Base-by-base conservation (phyloP, 306 rosid genomes). In the Fragaria nilgerrensis region DNA sequence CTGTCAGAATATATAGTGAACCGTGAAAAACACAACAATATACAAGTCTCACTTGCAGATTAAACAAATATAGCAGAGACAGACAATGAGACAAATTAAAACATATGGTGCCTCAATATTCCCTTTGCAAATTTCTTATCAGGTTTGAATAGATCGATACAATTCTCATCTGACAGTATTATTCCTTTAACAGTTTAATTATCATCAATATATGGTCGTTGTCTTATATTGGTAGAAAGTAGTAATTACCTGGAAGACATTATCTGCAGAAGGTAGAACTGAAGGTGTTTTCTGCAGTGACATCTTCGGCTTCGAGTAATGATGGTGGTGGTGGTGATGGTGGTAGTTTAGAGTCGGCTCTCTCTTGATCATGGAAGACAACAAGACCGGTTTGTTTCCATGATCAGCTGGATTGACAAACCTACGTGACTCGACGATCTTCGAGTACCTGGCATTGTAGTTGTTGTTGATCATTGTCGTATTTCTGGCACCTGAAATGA, bases 231-330 rank as follows among this genome's bases (percentile, higher is more conserved):
- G 23, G 25, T 49, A 15, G 20, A 25, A 25, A 65, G 27, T 48
- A 23, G 16, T 37, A 37, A 23, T 86, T 68, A 91, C 96, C 93
- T 91, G 96, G 82, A 89, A 89, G 45, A 78, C 87, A 75, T 80
- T 74, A 71, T 87, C 85, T 8, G 74, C 16, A n/a, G 86, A 73
- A 58, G 71, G 55, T 27, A 62, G 39, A 2, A 15, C 41, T 29
- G 78, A 16, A 3, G 63, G 66, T 22, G 74, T 61, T 82, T 85
- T 84, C 39, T 84, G 88, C 80, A 63, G 22, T 63, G 68, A 63
- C 22, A 82, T 66, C 70, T 59, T 82, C 53, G 83, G 79, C 58
- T 66, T 65, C 25, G 70, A 9, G 16, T 65, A 41, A 13, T 13
- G 66, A 55, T 9, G 83, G 34, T 36, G 80, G 23, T 34, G 45